These are phyloP conservation scores for Termitomyces sp. DNA, from an alignment of 768 basidiomycete genomes.

Conservation along the genomic window DNA sequence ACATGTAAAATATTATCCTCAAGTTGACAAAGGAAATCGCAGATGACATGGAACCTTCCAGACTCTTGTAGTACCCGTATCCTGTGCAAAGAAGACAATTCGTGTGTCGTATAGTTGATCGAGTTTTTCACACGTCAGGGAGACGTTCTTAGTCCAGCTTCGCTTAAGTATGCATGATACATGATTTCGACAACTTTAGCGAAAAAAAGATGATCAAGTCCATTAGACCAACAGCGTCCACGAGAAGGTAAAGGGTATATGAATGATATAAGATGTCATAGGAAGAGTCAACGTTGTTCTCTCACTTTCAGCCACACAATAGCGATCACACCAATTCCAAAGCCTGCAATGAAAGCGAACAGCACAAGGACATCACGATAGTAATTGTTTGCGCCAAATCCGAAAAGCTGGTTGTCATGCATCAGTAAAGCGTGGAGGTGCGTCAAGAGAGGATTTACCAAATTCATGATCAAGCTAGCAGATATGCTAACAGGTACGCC, in stretches of 20 bases:
- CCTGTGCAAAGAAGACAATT: background rate
- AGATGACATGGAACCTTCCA: background rate
- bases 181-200: background rate
- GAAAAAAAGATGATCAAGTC: background rate
- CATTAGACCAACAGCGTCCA: background rate
- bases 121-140: too few relatives aligned
- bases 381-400: slow-evolving; percentile 76
- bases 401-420: slow-evolving; percentile 60
- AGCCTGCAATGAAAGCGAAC: slow-evolving; percentile 82
- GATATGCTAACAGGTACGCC: slow-evolving; percentile 82
- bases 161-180: background rate
- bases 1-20: background rate
- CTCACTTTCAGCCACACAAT: slow-evolving; percentile 74
- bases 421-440: background rate
- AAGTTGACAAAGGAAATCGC: background rate
- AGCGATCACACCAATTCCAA: slow-evolving; percentile 63
- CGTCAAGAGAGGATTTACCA: slow-evolving; percentile 40
- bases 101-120: background rate
- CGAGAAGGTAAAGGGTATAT: background rate
- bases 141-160: background rate
- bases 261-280: background rate
- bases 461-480: slow-evolving; percentile 80
- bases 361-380: slow-evolving; percentile 86
- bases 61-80: background rate
- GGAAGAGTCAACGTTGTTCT: slow-evolving; percentile 53